These are phyloP conservation scores for Annulohypoxylon maeteangense DNA, from an alignment of 495 filamentous ascomycete genomes.

Conservation along the genomic window DNA sequence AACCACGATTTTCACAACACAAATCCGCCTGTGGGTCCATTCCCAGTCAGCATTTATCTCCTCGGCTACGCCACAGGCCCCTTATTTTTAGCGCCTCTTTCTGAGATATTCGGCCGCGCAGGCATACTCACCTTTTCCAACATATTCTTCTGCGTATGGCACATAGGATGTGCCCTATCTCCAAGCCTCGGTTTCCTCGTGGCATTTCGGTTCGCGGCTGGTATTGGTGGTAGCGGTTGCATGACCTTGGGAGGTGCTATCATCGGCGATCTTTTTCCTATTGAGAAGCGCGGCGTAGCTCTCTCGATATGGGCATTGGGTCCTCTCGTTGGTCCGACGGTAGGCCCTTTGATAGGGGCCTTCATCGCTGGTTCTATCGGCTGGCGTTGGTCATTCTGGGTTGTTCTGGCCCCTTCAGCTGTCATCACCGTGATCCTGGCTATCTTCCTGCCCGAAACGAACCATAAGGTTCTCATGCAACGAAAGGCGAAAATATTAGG, in stretches of 20 bases:
- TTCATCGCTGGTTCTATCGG: constrained; percentile 63
- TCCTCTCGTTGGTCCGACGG: constrained; percentile 53
- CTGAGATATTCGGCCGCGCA: constrained; percentile 78
- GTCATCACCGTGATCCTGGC: constrained; percentile 55
- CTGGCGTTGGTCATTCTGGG: constrained; percentile 71
- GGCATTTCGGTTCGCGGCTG: constrained; percentile 72
- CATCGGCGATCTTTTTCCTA: constrained; percentile 66
- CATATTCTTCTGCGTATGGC: constrained; percentile 73
- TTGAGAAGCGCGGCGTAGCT: constrained; percentile 66
- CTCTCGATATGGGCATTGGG: constrained; percentile 63
- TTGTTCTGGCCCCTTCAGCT: constrained; percentile 61
- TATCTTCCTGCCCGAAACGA: constrained; percentile 64
- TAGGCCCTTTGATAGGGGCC: constrained; percentile 63
- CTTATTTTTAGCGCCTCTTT: constrained; percentile 67
- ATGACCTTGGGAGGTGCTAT: constrained; percentile 65
- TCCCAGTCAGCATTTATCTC: constrained; percentile 58
- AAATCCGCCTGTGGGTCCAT: constrained; percentile 44
- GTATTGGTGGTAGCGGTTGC: constrained; percentile 67
- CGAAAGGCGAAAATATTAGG: constrained; percentile 57
- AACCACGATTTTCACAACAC: constrained; percentile 63
- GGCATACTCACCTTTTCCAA: constrained; percentile 71
- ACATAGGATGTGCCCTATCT: constrained; percentile 75
- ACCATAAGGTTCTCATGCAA: constrained; percentile 62
- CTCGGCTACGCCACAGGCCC: constrained; percentile 58
- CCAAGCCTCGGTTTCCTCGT: constrained; percentile 68